phyloP scores from a whole-genome alignment of 2,329 filamentous ascomycete species.

The Apiospora marii region DNA sequence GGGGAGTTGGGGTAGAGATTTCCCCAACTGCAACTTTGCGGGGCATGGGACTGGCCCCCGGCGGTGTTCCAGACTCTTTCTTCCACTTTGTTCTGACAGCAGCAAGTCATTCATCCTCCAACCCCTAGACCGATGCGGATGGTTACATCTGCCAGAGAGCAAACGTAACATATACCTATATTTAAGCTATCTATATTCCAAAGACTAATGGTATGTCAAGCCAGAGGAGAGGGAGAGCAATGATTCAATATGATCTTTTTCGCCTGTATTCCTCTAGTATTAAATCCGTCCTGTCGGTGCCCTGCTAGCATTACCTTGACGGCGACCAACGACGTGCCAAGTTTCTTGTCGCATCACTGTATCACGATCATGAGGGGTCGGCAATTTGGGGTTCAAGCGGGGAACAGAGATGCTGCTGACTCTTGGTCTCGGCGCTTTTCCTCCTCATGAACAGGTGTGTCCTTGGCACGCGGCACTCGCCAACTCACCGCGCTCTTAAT shows the following conservation, averaged over 20 bases:
- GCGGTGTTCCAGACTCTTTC: not conserved
- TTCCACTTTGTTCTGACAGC: not conserved
- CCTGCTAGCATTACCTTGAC: not conserved
- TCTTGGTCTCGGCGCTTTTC: conserved; percentile 19
- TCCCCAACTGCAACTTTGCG: conserved; percentile 18
- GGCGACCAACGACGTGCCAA: not conserved
- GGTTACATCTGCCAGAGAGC: not conserved
- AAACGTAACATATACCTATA: not conserved
- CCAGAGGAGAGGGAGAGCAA: not conserved
- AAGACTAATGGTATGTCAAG: not conserved
- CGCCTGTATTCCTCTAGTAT: not conserved
- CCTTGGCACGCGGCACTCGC: not conserved
- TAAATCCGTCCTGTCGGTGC: not conserved
- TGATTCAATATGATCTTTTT: not conserved
- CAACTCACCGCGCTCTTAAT: not conserved
- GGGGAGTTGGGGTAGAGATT: conserved; percentile 13
- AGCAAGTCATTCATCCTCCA: not conserved
- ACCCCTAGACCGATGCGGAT: not conserved
- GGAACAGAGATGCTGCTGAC: not conserved
- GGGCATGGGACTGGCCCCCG: not conserved
- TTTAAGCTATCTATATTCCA: not conserved
- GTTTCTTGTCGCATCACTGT: conserved; percentile 11
- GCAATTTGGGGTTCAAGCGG: conserved; percentile 5
- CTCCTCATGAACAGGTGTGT: not conserved
- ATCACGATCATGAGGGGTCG: not conserved